These are phyloP conservation scores for Plasmodium gallinaceum DNA, from an alignment of 169 alveolate species.

Conservation along the genomic window DNA sequence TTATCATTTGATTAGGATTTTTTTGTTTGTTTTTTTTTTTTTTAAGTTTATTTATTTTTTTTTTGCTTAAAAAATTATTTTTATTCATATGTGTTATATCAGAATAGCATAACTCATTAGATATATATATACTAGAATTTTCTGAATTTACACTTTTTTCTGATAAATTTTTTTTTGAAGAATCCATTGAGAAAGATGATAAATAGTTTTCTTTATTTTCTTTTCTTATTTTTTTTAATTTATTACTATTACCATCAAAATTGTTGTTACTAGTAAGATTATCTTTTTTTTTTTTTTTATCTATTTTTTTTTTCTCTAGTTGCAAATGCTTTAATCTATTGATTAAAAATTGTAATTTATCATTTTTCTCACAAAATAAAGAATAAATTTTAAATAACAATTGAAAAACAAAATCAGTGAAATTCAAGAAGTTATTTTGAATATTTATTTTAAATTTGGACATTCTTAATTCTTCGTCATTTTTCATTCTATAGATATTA, in stretches of 20 bases:
- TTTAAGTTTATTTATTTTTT: conserved; percentile 10
- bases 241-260: neutral
- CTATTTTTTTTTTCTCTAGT: conserved; percentile 12
- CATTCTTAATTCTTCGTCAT: conserved; percentile 23
- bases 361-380: conserved; percentile 34
- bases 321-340: neutral
- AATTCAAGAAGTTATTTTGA: conserved; percentile 33
- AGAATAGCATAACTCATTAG: conserved; percentile 37
- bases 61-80: neutral
- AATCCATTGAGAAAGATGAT: neutral
- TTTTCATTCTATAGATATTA: conserved; percentile 37
- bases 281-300: conserved; percentile 9
- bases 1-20: conserved; percentile 4
- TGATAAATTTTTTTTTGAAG: neutral
- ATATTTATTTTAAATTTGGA: conserved; percentile 30
- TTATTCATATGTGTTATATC: conserved; percentile 73
- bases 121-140: conserved; percentile 6
- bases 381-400: conserved; percentile 20
- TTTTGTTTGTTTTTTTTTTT: neutral
- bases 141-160: neutral
- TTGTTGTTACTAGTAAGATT: neutral
- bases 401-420: conserved; percentile 42
- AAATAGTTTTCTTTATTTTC: neutral
- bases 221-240: neutral
- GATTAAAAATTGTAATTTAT: conserved; percentile 38